phyloP scores from a whole-genome alignment of 208 protist species.

The Leishmania turanica region DNA sequence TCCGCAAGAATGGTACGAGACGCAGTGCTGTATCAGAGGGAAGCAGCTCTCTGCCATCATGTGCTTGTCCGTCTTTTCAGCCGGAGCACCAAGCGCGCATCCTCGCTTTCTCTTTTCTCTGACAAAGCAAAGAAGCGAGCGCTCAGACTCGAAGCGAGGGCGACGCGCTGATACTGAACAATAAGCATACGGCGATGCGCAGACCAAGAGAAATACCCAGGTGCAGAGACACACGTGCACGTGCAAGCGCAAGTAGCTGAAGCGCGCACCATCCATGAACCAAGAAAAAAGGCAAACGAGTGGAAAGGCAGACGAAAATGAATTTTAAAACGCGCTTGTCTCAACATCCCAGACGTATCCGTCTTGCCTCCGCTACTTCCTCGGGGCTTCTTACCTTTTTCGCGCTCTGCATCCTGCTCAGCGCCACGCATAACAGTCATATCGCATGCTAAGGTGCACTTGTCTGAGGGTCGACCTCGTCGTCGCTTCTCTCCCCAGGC shows the following conservation, averaged over 20 bases:
- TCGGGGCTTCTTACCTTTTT: neutral
- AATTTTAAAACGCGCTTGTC: neutral
- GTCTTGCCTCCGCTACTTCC: neutral
- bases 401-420: neutral
- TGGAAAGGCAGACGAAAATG: neutral
- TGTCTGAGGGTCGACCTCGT: neutral
- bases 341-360: neutral
- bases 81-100: neutral
- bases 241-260: neutral
- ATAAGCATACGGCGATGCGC: neutral
- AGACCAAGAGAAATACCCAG: neutral
- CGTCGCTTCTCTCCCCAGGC: neutral
- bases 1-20: neutral
- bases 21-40: neutral
- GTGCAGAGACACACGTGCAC: neutral
- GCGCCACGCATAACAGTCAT: neutral
- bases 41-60: neutral
- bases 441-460: neutral
- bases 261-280: neutral
- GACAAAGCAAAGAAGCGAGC: neutral
- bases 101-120: neutral
- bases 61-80: neutral
- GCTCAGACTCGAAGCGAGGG: conserved; percentile 1
- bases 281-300: neutral
- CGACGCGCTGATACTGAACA: neutral